phyloP scores from a whole-genome alignment of 768 basidiomycete species.

The Kwoniella europaea region DNA sequence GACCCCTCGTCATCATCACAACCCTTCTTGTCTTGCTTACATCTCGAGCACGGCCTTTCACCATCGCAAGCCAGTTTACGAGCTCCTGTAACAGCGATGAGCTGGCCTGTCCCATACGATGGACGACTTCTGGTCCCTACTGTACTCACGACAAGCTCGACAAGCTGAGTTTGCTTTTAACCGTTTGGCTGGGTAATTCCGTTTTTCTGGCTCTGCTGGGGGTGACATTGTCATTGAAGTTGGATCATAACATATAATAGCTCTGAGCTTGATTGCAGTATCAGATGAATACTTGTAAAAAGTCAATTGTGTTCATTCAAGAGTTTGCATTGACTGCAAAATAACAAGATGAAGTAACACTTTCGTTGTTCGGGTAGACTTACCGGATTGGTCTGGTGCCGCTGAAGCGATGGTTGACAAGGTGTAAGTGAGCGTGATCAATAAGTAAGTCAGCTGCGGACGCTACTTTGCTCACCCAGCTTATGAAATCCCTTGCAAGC shows the following conservation, averaged over 20 bases:
- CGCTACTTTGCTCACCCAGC: no score
- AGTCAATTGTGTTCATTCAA: no score
- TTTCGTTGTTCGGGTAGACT: no score
- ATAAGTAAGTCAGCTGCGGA: not conserved
- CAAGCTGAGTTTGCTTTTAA: not conserved
- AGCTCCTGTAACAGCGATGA: not conserved
- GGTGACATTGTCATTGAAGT: not conserved
- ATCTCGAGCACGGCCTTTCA: not conserved
- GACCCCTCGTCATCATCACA: conserved; percentile 2
- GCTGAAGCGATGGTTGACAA: not conserved
- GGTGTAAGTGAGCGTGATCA: not conserved
- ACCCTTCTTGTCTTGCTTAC: not conserved
- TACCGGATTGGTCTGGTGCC: no score
- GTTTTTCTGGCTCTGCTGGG: not conserved
- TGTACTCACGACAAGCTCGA: conserved; percentile 1
- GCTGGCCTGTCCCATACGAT: not conserved
- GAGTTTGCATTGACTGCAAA: no score
- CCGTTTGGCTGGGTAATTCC: conserved; percentile 3
- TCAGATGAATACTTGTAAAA: no score
- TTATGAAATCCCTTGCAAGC: no score
- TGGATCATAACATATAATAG: not conserved
- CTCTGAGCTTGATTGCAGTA: no score
- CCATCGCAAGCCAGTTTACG: conserved; percentile 11
- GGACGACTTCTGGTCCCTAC: not conserved
- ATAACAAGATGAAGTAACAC: no score